These are phyloP conservation scores for Zygoascus tannicola DNA, from an alignment of 805 yeast species.

Conservation along the genomic window DNA sequence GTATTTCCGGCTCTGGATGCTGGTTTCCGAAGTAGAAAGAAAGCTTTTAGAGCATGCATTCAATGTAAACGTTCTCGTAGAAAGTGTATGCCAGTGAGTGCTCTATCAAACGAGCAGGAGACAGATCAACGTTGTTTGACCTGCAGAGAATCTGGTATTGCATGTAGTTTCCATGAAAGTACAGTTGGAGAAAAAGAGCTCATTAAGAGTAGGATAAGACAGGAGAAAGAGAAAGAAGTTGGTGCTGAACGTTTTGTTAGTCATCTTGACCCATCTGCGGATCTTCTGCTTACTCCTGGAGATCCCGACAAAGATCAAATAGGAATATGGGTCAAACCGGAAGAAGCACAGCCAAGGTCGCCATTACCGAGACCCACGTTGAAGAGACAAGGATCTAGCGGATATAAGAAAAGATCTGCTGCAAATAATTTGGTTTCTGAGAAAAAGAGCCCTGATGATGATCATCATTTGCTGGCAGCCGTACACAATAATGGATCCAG, in stretches of 20 bases:
- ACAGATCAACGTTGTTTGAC: constrained; percentile 20
- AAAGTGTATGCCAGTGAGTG: constrained; percentile 5
- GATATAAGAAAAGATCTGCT: neutral
- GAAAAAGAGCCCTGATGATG: too few relatives aligned
- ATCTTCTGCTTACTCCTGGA: constrained; percentile 15
- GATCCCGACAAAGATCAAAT: constrained; percentile 13
- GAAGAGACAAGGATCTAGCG: neutral
- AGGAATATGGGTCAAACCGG: constrained; percentile 17
- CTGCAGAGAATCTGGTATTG: constrained; percentile 18
- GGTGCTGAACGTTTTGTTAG: constrained; percentile 12
- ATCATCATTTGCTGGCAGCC: too few relatives aligned
- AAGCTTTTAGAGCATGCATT: constrained; percentile 32
- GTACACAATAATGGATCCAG: too few relatives aligned
- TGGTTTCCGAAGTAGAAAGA: constrained; percentile 30
- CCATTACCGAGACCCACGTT: neutral
- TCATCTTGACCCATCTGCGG: constrained; percentile 18
- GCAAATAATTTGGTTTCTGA: too few relatives aligned
- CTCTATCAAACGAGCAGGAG: constrained; percentile 1
- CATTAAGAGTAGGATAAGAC: neutral
- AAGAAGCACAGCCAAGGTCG: neutral
- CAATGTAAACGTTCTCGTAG: constrained; percentile 29
- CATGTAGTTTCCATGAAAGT: constrained; percentile 3
- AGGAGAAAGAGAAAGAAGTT: neutral
- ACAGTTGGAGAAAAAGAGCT: neutral
- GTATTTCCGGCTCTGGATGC: constrained; percentile 34